These are phyloP conservation scores for Corylus americana DNA, from an alignment of 306 rosid genomes.

Conservation along the genomic window DNA sequence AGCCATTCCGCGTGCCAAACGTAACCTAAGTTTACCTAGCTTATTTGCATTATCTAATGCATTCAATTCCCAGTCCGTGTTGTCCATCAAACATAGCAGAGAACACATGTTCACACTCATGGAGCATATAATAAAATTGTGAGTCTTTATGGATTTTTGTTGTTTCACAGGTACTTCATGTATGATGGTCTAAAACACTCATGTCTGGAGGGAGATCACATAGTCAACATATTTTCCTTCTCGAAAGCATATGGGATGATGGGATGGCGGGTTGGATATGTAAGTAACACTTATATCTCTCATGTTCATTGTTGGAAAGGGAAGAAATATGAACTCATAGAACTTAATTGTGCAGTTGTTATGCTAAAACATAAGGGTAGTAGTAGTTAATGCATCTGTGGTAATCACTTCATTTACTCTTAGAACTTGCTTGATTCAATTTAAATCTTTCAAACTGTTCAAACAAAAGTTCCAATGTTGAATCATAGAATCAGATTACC, in stretches of 20 bases:
- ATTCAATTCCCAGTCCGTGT: not conserved
- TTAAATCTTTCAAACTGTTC: not conserved
- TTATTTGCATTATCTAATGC: not conserved
- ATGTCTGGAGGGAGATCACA: slow-evolving; percentile 86
- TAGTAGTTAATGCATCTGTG: no score
- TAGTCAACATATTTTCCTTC: slow-evolving; percentile 87
- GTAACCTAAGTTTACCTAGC: not conserved
- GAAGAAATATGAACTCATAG: not conserved
- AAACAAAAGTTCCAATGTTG: not conserved
- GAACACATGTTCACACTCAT: not conserved
- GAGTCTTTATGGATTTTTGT: not conserved
- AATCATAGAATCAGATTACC: no score
- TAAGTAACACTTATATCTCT: slow-evolving; percentile 38
- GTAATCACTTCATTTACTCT: no score
- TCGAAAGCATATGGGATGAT: slow-evolving; percentile 98
- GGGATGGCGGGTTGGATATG: slow-evolving; percentile 99
- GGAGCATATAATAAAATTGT: not conserved
- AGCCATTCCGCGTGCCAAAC: no score
- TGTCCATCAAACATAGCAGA: not conserved
- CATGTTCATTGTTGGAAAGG: not conserved
- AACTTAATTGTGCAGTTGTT: slow-evolving; percentile 8
- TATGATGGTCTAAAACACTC: slow-evolving; percentile 77
- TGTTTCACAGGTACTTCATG: slow-evolving; percentile 84
- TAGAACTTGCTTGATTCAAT: not conserved
- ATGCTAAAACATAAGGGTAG: not conserved